Evolutionary conservation across 2,329 filamentous ascomycete species (phyloP).

Genomic region (Fusarium lyarnte): DNA sequence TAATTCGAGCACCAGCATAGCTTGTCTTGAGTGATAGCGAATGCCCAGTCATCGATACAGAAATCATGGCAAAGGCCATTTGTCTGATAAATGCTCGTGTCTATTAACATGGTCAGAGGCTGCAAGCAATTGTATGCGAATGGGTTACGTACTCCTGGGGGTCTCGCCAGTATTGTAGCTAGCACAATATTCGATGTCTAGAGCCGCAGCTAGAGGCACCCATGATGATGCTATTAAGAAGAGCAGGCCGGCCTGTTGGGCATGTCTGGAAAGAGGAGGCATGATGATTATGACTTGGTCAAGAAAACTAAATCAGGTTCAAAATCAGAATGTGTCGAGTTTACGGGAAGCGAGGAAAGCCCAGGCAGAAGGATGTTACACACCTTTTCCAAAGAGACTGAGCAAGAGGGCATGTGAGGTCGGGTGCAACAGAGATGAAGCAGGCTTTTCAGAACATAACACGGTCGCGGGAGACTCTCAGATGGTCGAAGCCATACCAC

Average conservation of each 20-base stretch:
- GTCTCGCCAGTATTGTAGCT: slow-evolving; percentile 50
- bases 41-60: slow-evolving; percentile 69
- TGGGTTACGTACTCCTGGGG: slow-evolving; percentile 44
- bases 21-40: slow-evolving; percentile 72
- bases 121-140: background rate
- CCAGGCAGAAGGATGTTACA: slow-evolving; percentile 12
- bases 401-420: slow-evolving; percentile 24
- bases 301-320: slow-evolving; percentile 8
- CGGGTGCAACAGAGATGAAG: slow-evolving; percentile 35
- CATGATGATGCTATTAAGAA: slow-evolving; percentile 42
- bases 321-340: slow-evolving; percentile 16
- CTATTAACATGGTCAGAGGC: slow-evolving; percentile 47
- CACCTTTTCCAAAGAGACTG: slow-evolving; percentile 37
- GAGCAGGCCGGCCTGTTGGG: slow-evolving; percentile 32
- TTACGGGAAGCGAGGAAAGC: background rate
- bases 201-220: slow-evolving; percentile 33
- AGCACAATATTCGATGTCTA: slow-evolving; percentile 49
- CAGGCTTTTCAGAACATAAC: slow-evolving; percentile 40
- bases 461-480: slow-evolving; percentile 31
- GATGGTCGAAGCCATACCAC: slow-evolving; percentile 40
- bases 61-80: slow-evolving; percentile 73
- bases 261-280: slow-evolving; percentile 34
- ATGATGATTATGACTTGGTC: slow-evolving; percentile 32
- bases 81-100: slow-evolving; percentile 69
- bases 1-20: slow-evolving; percentile 81